A percentile compares a stretch with the other conserved stretches of the same genome.
Conservation (phyloP, 768 basidiomycete species). For the Boletus bicolor region DNA sequence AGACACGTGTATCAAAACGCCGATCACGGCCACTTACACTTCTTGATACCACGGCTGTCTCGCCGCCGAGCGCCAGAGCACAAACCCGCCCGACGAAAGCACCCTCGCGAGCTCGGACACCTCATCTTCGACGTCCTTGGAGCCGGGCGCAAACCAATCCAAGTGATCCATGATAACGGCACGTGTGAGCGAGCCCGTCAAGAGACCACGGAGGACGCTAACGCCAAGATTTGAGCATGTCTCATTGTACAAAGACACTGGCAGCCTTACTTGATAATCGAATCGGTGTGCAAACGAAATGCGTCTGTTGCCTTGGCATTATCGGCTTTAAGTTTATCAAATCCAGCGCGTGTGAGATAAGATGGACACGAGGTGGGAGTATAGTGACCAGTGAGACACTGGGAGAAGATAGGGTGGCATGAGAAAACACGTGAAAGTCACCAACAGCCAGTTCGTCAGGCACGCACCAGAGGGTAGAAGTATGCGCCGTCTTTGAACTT, state of each 20-base stretch:
- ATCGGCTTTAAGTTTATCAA: conserved; percentile 50
- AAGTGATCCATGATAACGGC: conserved; percentile 72
- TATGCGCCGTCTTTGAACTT: conserved; percentile 63
- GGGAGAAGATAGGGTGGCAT: conserved; percentile 5
- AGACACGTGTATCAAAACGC: neutral
- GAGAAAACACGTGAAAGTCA: neutral
- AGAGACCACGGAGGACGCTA: conserved; percentile 46
- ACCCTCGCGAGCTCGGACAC: conserved; percentile 53
- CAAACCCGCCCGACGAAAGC: conserved; percentile 54
- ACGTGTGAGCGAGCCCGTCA: conserved; percentile 51
- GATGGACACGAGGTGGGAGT: conserved; percentile 56
- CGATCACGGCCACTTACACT: conserved; percentile 31
- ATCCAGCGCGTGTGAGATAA: conserved; percentile 63
- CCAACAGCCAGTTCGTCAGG: neutral
- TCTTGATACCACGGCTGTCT: conserved; percentile 65
- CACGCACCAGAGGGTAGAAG: conserved; percentile 56
- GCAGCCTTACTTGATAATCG: conserved; percentile 54
- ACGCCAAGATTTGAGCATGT: neutral
- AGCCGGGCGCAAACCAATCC: conserved; percentile 54
- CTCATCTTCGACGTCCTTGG: conserved; percentile 49
- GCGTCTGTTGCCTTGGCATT: conserved; percentile 44
- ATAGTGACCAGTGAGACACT: conserved; percentile 50
- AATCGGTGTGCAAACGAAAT: conserved; percentile 71
- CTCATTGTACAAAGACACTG: neutral
- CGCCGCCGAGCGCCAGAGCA: conserved; percentile 65